Percentiles rank a stretch among this genome's conserved stretches.
These are phyloP conservation scores for Rhizophagus sp. DNA, from an alignment of 192 early-diverging fungal species.

Conservation along the genomic window DNA sequence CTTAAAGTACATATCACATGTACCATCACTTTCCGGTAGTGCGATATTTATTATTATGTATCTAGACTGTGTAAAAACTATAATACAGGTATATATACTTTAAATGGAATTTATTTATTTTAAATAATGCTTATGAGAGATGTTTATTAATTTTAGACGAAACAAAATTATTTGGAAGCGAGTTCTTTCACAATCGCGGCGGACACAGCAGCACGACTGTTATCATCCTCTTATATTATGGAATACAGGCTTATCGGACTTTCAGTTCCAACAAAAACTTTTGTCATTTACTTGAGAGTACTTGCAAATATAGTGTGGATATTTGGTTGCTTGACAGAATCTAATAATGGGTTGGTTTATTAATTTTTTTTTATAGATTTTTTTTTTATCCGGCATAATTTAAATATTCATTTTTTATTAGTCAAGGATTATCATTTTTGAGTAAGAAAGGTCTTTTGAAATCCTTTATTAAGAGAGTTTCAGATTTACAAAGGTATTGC, in stretches of 20 bases:
- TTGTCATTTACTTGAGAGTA: background rate
- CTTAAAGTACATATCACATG: slow-evolving; percentile 45
- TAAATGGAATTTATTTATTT: background rate
- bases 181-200: background rate
- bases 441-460: background rate
- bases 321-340: background rate
- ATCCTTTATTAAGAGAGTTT: background rate
- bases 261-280: background rate
- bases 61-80: slow-evolving; percentile 39
- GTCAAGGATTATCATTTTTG: background rate
- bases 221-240: slow-evolving; percentile 23
- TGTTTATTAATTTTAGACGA: background rate
- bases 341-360: background rate
- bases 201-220: background rate
- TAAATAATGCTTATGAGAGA: background rate
- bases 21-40: slow-evolving; percentile 41
- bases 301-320: slow-evolving; percentile 25
- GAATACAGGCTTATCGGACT: slow-evolving; percentile 24
- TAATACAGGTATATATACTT: slow-evolving; percentile 13
- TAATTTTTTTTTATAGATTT: background rate
- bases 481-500: background rate
- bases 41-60: slow-evolving; percentile 53
- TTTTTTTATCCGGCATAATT: background rate
- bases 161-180: slow-evolving; percentile 9
- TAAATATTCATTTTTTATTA: background rate